Conservation (phyloP, 306 rosid species). For the Malus fusca region DNA sequence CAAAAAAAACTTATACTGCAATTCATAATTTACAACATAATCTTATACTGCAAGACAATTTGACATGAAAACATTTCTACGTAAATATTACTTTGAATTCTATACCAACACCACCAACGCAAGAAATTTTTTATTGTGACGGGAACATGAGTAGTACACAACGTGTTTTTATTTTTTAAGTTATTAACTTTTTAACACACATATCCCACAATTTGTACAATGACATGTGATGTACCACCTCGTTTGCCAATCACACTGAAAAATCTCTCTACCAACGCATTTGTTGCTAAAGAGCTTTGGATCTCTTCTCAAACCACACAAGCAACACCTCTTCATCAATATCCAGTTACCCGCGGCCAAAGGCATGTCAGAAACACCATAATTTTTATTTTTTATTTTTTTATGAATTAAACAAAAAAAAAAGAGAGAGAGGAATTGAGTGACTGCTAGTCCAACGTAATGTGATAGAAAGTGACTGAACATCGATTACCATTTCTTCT, state of each 20-base stretch:
- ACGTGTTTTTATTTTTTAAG: too few relatives aligned
- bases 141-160: too few relatives aligned
- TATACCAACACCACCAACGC: constrained; percentile 6
- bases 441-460: constrained; percentile 24
- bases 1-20: too few relatives aligned
- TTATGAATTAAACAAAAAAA: constrained; percentile 1
- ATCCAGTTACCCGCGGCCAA: constrained; percentile 31
- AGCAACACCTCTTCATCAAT: constrained; percentile 11
- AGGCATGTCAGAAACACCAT: constrained; percentile 22
- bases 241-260: accelerated
- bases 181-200: too few relatives aligned
- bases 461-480: constrained; percentile 24
- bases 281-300: constrained; percentile 11
- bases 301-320: constrained; percentile 29
- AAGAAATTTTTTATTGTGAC: too few relatives aligned
- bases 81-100: background rate
- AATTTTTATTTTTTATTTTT: background rate
- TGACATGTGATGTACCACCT: accelerated
- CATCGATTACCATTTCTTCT: constrained; percentile 6
- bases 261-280: constrained; percentile 8
- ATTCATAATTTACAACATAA: too few relatives aligned
- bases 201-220: too few relatives aligned
- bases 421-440: background rate
- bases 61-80: background rate
- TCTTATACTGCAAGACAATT: background rate